Percentiles rank a stretch among this genome's conserved stretches.
phyloP scores from a whole-genome alignment of 106 monocot species.

The Dendrobium chrysotoxum region DNA sequence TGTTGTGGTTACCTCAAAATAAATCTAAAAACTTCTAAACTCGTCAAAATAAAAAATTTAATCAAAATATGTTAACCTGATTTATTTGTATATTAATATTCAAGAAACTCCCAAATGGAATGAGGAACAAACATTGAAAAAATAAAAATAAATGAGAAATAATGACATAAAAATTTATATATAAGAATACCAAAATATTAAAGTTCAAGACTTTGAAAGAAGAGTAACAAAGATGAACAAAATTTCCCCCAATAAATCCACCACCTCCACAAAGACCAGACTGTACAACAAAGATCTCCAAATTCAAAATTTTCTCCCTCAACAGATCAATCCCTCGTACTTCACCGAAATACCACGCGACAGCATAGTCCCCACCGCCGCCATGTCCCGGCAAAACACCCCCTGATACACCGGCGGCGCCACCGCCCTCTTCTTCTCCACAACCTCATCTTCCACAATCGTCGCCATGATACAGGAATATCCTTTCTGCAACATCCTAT shows the following conservation, averaged over 20 bases:
- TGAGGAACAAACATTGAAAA: not conserved
- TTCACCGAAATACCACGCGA: conserved; percentile 69
- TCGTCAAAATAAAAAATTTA: too few species aligned
- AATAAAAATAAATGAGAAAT: not conserved
- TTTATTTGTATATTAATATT: too few species aligned
- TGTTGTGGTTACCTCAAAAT: too few species aligned
- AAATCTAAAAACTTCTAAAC: too few species aligned
- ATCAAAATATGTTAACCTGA: too few species aligned
- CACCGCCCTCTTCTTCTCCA: conserved; percentile 37
- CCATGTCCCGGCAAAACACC: conserved; percentile 85
- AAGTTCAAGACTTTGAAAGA: not conserved
- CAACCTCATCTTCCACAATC: conserved; percentile 52
- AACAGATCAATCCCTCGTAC: conserved; percentile 79
- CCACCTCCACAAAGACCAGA: not conserved
- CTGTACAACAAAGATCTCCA: not conserved
- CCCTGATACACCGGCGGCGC: conserved; percentile 64
- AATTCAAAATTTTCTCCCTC: conserved; percentile 7
- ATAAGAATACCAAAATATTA: too few species aligned
- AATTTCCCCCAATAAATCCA: not conserved
- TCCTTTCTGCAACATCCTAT: conserved; percentile 77
- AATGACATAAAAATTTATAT: not conserved
- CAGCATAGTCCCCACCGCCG: conserved; percentile 69
- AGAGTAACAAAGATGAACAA: not conserved
- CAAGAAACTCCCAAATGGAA: too few species aligned
- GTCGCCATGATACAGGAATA: conserved; percentile 53